Conservation (phyloP, 2,329 filamentous ascomycete genomes). For the Talaromyces sp. region DNA sequence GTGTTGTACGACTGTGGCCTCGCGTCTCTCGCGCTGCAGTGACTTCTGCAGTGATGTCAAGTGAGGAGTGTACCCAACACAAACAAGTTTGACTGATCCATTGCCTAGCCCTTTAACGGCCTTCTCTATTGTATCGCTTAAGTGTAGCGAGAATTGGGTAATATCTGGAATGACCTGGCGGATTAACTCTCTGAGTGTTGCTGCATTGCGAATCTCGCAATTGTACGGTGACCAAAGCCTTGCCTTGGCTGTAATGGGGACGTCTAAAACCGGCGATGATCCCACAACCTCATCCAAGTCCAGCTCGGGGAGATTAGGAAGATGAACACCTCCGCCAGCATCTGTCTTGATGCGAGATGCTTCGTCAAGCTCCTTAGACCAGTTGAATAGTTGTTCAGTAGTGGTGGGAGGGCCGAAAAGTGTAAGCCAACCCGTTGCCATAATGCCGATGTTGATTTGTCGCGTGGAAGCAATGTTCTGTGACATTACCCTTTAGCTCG, state of each 20-base stretch:
- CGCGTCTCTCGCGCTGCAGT: neutral
- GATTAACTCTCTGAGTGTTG: neutral
- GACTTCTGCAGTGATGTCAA: neutral
- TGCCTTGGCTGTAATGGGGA: neutral
- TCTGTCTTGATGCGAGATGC: neutral
- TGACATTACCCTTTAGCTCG: neutral
- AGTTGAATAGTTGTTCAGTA: neutral
- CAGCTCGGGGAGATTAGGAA: neutral
- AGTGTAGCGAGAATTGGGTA: neutral
- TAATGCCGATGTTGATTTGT: neutral
- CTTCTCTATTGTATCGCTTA: neutral
- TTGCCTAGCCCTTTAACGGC: neutral
- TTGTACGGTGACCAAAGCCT: neutral
- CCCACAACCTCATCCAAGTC: constrained; percentile 1
- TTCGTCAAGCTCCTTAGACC: neutral
- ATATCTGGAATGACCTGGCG: neutral
- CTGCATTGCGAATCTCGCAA: neutral
- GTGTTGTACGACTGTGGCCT: neutral
- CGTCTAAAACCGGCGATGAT: neutral
- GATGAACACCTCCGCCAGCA: neutral
- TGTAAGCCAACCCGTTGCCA: neutral
- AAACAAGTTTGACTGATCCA: neutral
- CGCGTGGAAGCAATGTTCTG: neutral
- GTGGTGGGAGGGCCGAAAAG: neutral
- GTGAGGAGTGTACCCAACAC: neutral